Evolutionary conservation across 208 protist genomes (phyloP).

Genomic region (Crithidia brevicula): DNA sequence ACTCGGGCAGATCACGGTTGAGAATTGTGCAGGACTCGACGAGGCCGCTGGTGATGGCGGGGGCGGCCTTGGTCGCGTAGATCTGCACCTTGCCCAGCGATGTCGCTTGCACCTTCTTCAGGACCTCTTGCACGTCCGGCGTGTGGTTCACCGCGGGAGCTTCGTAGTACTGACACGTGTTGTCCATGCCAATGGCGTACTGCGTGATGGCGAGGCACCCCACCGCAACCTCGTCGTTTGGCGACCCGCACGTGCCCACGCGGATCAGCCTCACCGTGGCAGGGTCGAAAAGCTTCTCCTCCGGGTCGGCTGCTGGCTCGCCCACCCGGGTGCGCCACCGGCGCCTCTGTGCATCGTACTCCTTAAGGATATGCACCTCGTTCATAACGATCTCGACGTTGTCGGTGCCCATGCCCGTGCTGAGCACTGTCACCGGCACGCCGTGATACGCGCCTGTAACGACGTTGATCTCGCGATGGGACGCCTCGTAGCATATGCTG

Average conservation of each 20-base stretch:
- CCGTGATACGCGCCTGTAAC: slow-evolving; percentile 73
- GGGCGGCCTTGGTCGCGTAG: slow-evolving; percentile 68
- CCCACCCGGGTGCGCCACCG: slow-evolving; percentile 46
- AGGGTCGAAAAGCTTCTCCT: slow-evolving; percentile 44
- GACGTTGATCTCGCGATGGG: slow-evolving; percentile 73
- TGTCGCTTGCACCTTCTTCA: slow-evolving; percentile 37
- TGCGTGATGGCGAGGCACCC: slow-evolving; percentile 66
- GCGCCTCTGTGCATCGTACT: slow-evolving; percentile 60
- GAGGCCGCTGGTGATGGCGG: slow-evolving; percentile 49
- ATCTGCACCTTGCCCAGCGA: slow-evolving; percentile 55
- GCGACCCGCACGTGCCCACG: slow-evolving; percentile 78
- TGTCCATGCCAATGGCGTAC: slow-evolving; percentile 76
- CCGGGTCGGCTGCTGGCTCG: slow-evolving; percentile 21
- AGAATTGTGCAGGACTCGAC: slow-evolving; percentile 43
- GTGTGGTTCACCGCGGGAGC: slow-evolving; percentile 28
- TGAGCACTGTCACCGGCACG: slow-evolving; percentile 67
- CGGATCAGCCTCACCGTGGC: slow-evolving; percentile 67
- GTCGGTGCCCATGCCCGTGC: slow-evolving; percentile 86
- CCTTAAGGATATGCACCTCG: slow-evolving; percentile 79
- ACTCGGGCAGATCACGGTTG: slow-evolving; percentile 31
- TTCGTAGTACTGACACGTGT: slow-evolving; percentile 80
- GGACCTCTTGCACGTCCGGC: slow-evolving; percentile 48
- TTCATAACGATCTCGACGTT: slow-evolving; percentile 83
- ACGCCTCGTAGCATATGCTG: slow-evolving; percentile 56
- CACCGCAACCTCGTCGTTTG: slow-evolving; percentile 42